Conservation (phyloP, 2,329 filamentous ascomycete species). For the Exophiala xenobiotica region DNA sequence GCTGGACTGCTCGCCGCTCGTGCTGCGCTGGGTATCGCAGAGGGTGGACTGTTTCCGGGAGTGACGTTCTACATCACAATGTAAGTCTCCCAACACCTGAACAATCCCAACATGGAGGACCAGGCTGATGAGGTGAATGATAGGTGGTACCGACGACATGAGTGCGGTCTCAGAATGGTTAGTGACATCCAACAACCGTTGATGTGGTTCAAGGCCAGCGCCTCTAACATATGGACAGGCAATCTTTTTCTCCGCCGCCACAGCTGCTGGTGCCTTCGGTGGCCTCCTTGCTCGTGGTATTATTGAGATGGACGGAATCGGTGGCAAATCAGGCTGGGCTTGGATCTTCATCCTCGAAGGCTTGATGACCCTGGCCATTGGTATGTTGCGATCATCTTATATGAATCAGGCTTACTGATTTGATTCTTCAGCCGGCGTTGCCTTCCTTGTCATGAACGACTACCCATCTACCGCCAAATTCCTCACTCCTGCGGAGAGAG, state of each 20-base stretch:
- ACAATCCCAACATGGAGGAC: no score
- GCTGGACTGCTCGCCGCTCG: constrained; percentile 24
- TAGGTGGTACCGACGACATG: constrained; percentile 18
- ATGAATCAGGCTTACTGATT: not conserved
- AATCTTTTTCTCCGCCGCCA: constrained; percentile 25
- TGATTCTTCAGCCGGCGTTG: constrained; percentile 34
- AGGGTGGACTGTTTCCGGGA: constrained; percentile 39
- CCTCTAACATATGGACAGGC: constrained; percentile 10
- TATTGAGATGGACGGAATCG: constrained; percentile 43
- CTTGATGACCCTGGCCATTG: constrained; percentile 44
- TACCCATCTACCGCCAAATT: constrained; percentile 51
- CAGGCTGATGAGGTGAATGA: no score
- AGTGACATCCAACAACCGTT: not conserved
- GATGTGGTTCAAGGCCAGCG: no score
- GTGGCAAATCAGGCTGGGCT: constrained; percentile 45
- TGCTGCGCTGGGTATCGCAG: constrained; percentile 46
- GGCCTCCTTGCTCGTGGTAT: constrained; percentile 41
- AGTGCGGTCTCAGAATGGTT: constrained; percentile 23
- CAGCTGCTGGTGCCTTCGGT: constrained; percentile 24
- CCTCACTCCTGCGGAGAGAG: constrained; percentile 47
- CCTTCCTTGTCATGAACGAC: constrained; percentile 51
- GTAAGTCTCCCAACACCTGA: not conserved
- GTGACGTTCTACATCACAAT: constrained; percentile 25
- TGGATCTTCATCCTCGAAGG: constrained; percentile 47
- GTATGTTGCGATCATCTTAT: constrained; percentile 20